phyloP scores from a whole-genome alignment of 2,329 filamentous ascomycete species.

The Fusarium tupiense region DNA sequence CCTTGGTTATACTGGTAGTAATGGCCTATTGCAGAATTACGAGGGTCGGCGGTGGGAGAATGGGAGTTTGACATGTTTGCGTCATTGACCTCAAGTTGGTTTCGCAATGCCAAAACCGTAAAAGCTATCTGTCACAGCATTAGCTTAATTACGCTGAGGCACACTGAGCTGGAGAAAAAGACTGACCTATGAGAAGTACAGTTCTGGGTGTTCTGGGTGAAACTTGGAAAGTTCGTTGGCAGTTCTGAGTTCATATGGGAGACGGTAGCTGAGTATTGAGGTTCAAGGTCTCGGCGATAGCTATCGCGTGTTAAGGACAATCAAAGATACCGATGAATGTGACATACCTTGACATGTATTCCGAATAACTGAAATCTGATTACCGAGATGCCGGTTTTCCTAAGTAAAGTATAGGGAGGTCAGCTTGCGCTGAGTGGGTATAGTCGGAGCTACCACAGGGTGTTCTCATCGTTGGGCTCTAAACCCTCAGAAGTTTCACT shows the following conservation, averaged over 20 bases:
- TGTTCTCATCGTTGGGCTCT: too few species aligned
- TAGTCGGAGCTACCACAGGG: too few species aligned
- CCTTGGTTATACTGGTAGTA: too few species aligned
- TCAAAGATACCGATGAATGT: background rate
- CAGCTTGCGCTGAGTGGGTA: too few species aligned
- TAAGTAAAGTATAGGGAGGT: background rate
- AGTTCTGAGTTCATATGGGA: background rate
- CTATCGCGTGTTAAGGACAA: background rate
- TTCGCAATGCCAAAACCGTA: background rate
- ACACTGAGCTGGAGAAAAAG: background rate
- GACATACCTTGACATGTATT: background rate
- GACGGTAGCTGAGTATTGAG: background rate
- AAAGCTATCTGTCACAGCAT: background rate
- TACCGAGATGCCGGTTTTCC: background rate
- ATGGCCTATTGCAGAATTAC: too few species aligned
- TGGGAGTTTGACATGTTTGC: background rate
- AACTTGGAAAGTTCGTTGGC: background rate
- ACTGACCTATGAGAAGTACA: background rate
- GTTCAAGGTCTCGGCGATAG: background rate
- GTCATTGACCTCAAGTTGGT: background rate
- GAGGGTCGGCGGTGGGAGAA: too few species aligned
- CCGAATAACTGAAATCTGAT: background rate
- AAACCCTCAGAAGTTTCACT: too few species aligned
- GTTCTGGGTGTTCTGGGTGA: background rate
- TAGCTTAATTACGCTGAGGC: background rate